Percentiles rank a stretch among this genome's conserved stretches.
These are phyloP conservation scores for Colletotrichum sp. DNA, from an alignment of 2,329 filamentous ascomycete species.

Conservation along the genomic window DNA sequence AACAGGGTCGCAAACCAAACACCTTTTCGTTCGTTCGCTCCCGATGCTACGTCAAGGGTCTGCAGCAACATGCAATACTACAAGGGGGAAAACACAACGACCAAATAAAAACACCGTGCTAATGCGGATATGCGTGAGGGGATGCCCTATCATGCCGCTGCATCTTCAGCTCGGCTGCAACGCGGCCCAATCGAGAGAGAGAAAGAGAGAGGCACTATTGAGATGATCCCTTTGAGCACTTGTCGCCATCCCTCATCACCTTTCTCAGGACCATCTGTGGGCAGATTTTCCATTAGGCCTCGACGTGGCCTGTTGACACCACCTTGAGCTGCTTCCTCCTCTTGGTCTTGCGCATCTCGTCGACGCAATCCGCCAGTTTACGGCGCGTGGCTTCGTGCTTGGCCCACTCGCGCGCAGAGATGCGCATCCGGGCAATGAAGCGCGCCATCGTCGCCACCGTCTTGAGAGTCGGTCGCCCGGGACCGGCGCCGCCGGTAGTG, in stretches of 20 bases:
- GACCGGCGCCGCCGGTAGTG: neutral
- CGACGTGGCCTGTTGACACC: slow-evolving; percentile 41
- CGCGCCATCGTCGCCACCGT: slow-evolving; percentile 53
- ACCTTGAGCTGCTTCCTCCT: slow-evolving; percentile 44
- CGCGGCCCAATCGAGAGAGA: neutral
- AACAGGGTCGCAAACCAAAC: neutral
- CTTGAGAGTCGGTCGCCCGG: slow-evolving; percentile 39
- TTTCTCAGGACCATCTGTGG: neutral
- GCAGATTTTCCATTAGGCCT: neutral
- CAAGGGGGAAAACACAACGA: neutral
- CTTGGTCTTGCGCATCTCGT: slow-evolving; percentile 51
- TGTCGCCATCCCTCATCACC: neutral
- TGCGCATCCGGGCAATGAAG: slow-evolving; percentile 57
- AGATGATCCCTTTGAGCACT: neutral
- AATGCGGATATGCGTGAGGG: neutral
- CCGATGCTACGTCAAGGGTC: slow-evolving; percentile 1
- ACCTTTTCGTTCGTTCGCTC: slow-evolving; percentile 4
- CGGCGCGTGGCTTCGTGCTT: slow-evolving; percentile 56
- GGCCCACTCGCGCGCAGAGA: slow-evolving; percentile 54
- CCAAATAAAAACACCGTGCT: neutral
- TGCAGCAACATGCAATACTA: slow-evolving; percentile 5
- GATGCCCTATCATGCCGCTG: neutral
- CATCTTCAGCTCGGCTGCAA: slow-evolving; percentile 13
- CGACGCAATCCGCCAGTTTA: slow-evolving; percentile 53
- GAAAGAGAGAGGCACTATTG: neutral